phyloP scores from a whole-genome alignment of 768 basidiomycete species.

The Leccinum subtestaceum region DNA sequence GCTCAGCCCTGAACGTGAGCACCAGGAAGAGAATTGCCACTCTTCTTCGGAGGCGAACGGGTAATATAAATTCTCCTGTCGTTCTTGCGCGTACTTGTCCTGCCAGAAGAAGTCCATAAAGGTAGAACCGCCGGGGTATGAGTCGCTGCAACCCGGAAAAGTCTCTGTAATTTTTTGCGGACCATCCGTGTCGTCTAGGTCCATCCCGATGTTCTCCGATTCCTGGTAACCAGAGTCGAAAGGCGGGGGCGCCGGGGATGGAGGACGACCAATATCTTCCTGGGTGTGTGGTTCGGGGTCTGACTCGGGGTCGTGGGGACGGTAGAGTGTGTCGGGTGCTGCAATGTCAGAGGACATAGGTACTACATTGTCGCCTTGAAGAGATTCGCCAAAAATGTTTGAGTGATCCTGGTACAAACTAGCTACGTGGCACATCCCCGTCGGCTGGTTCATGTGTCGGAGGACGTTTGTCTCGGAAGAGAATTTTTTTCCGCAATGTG shows the following conservation, averaged over 20 bases:
- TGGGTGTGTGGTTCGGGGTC: background rate
- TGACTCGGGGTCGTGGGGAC: background rate
- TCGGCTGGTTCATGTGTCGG: background rate
- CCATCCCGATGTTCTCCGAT: background rate
- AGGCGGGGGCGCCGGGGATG: background rate
- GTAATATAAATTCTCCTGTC: background rate
- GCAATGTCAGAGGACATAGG: background rate
- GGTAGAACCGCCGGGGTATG: background rate
- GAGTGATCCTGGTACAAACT: background rate
- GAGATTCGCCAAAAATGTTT: background rate
- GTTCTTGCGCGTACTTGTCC: background rate
- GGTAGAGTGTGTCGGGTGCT: background rate
- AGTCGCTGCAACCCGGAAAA: background rate
- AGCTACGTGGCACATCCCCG: background rate
- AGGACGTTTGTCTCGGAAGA: background rate
- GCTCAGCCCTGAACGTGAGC: background rate
- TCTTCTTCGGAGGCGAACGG: background rate
- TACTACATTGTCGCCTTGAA: background rate
- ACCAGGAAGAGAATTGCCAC: background rate
- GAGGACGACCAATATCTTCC: background rate
- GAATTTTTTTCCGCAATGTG: background rate
- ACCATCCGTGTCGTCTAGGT: background rate
- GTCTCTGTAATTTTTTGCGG: background rate
- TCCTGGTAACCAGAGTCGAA: background rate
- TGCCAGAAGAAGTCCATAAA: conserved; percentile 8